Evolutionary conservation across 1,139 yeast genomes (phyloP).

Genomic region (Yamadazyma diospyri): DNA sequence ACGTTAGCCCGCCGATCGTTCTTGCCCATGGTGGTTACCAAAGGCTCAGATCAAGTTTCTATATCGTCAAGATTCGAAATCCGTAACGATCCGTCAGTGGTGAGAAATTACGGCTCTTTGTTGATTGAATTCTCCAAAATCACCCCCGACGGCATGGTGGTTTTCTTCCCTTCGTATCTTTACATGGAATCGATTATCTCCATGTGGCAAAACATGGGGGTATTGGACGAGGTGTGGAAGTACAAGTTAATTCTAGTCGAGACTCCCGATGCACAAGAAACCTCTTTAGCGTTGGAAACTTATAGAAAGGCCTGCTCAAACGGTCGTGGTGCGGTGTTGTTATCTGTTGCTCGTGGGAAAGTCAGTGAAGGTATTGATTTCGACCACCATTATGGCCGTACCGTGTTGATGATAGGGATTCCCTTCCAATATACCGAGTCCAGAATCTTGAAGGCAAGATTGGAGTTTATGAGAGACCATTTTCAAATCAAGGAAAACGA

Average conservation of each 20-base stretch:
- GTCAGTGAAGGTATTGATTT: slow-evolving; percentile 99
- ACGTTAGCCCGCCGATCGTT: slow-evolving; percentile 89
- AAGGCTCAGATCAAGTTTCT: slow-evolving; percentile 97
- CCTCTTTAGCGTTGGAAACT: slow-evolving; percentile 91
- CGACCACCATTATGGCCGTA: slow-evolving; percentile 96
- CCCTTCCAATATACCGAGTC: slow-evolving; percentile 99
- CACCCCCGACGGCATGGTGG: slow-evolving; percentile 98
- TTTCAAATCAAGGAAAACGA: slow-evolving; percentile 91
- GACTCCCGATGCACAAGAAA: slow-evolving; percentile 99
- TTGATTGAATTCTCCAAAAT: slow-evolving; percentile 89
- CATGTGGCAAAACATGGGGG: slow-evolving; percentile 99
- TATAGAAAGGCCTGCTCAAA: slow-evolving; percentile 95
- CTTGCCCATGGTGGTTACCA: slow-evolving; percentile 92
- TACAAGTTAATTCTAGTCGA: slow-evolving; percentile 93
- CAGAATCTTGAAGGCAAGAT: slow-evolving; percentile 87
- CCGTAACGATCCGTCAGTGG: slow-evolving; percentile 96
- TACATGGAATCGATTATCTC: slow-evolving; percentile 97
- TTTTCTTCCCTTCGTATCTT: slow-evolving; percentile 92
- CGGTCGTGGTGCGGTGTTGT: slow-evolving; percentile 94
- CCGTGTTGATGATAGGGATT: slow-evolving; percentile 97
- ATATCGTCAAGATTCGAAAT: slow-evolving; percentile 95
- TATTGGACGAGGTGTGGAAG: slow-evolving; percentile 97
- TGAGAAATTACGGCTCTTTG: slow-evolving; percentile 91
- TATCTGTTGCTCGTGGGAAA: slow-evolving; percentile 98
- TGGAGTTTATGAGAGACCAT: slow-evolving; percentile 90